Evolutionary conservation across 768 basidiomycete species (phyloP).

Genomic region (Amanita muscaria): DNA sequence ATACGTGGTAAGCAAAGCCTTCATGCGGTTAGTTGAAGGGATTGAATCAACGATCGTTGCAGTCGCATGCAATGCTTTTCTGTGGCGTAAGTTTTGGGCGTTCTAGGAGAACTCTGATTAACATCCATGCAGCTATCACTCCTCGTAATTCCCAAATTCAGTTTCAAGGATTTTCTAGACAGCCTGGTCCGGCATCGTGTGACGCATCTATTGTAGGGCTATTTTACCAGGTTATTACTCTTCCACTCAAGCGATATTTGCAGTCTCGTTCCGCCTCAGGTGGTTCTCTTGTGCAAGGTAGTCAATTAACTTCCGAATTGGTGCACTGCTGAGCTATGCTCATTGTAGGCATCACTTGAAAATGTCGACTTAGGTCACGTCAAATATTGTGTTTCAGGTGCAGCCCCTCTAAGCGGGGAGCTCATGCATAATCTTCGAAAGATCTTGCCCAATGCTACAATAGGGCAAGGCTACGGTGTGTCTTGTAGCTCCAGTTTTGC

Average conservation of each 20-base stretch:
- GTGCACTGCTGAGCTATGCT: background rate
- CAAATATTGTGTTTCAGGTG: slow-evolving; percentile 47
- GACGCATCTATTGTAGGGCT: slow-evolving; percentile 46
- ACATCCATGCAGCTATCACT: slow-evolving; percentile 34
- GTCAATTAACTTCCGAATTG: background rate
- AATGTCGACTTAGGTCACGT: slow-evolving; percentile 43
- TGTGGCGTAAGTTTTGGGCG: slow-evolving; percentile 31
- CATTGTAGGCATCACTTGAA: slow-evolving; percentile 3
- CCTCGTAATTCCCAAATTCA: slow-evolving; percentile 61
- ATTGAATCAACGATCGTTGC: slow-evolving; percentile 5
- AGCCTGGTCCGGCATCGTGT: slow-evolving; percentile 47
- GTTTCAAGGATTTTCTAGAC: slow-evolving; percentile 42
- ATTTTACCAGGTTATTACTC: background rate
- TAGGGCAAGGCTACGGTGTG: slow-evolving; percentile 59
- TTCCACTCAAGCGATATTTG: background rate
- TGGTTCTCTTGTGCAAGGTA: slow-evolving; percentile 62
- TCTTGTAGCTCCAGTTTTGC: background rate
- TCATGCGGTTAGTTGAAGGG: background rate
- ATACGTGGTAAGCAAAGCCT: slow-evolving; percentile 34
- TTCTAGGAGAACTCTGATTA: background rate
- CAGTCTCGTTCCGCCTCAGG: slow-evolving; percentile 59
- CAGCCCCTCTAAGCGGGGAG: slow-evolving; percentile 55
- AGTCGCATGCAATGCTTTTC: slow-evolving; percentile 49
- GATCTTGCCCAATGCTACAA: slow-evolving; percentile 47
- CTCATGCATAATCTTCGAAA: slow-evolving; percentile 36